Evolutionary conservation across 2,329 filamentous ascomycete genomes (phyloP).

Genomic region (Microsporum canis): DNA sequence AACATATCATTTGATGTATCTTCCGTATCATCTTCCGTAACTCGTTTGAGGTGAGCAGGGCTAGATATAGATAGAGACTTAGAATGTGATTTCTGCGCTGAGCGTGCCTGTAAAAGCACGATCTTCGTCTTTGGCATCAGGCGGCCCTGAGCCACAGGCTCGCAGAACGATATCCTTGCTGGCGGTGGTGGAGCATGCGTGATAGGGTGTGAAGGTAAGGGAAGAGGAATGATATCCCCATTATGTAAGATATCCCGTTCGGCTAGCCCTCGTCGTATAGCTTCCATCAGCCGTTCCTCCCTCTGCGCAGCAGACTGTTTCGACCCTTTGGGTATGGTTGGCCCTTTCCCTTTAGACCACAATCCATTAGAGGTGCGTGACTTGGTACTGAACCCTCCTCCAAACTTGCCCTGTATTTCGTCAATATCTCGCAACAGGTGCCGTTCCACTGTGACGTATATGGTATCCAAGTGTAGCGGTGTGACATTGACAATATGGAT

Average conservation of each 20-base stretch:
- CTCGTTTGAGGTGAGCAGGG: conserved; percentile 48
- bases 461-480: conserved; percentile 66
- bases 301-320: conserved; percentile 35
- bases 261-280: conserved; percentile 63
- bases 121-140: conserved; percentile 69
- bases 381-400: conserved; percentile 44
- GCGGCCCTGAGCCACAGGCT: conserved; percentile 82
- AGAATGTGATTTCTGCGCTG: conserved; percentile 20
- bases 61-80: conserved; percentile 35
- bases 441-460: conserved; percentile 77
- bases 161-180: conserved; percentile 81
- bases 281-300: conserved; percentile 48
- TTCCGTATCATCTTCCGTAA: conserved; percentile 52
- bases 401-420: conserved; percentile 72
- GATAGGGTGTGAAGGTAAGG: conserved; percentile 66
- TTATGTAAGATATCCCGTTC: conserved; percentile 66
- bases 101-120: conserved; percentile 52
- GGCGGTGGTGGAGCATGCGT: conserved; percentile 76
- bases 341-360: conserved; percentile 26
- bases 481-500: conserved; percentile 71
- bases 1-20: conserved; percentile 85
- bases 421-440: conserved; percentile 69
- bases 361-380: conserved; percentile 30
- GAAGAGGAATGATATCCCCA: conserved; percentile 70
- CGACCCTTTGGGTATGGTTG: conserved; percentile 7